Evolutionary conservation across 75 land plant genomes (phyloP), one percentile per base, ranked within the genome.

Genomic region (Cryptomeria japonica): DNA sequence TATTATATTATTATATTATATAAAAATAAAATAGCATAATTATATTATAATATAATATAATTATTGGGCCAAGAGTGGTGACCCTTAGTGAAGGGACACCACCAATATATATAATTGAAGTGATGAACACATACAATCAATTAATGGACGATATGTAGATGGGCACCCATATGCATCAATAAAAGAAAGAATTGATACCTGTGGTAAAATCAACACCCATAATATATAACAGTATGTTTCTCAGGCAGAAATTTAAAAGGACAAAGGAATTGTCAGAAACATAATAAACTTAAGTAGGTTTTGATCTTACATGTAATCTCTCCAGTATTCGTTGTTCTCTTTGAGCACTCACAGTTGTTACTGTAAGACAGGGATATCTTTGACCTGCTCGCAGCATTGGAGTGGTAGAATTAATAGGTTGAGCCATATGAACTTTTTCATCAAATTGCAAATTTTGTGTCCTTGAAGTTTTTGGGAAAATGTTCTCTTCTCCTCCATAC

Each of bases 311-410:
- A 95, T 95, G 90, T 77, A 97, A 85, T 89, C 91, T 90, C 89
- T 94, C 87, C 75, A 93, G 88, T 87, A 97, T 93, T 84, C 94
- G 92, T 75, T 93, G 92, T 87, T 96, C 95, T 89, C 97, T 93
- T 86, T 90, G 89, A 5, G 86, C 85, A 83, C 85, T 86, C 15
- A 88, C 75, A 16, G 91, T 87, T 61, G 96, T 91, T 87, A 88
- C 37, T 76, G 88, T 25, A 3, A 87, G 87, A 34, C 90, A 87
- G 82, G 92, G 90, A 92, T 92, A 87, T 75, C 85, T 88, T 76
- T 83, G 90, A 86, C 80, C 82, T 32, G 89, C 58, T 83, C 84
- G 87, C 89, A 68, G 51, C 80, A 56, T 64, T 41, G 51, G 47
- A 49, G 90, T 41, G 58, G 85, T 87, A 22, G 78, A 77, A 34